phyloP scores from a whole-genome alignment of 495 filamentous ascomycete species.

The Aspergillus wentii region DNA sequence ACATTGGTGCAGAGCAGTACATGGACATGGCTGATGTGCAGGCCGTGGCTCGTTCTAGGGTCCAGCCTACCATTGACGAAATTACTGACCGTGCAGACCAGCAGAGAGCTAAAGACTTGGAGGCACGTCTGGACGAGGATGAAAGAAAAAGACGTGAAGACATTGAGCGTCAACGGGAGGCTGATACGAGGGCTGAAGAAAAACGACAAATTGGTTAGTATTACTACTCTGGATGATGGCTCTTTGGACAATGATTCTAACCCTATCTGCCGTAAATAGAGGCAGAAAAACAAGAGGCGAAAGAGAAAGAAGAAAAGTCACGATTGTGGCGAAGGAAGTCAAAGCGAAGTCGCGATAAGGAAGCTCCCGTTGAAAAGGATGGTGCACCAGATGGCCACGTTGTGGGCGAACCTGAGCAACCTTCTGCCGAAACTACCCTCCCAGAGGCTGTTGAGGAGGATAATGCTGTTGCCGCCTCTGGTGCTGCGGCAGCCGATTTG shows the following conservation, averaged over 20 bases:
- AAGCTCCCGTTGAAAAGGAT: slow-evolving; percentile 6
- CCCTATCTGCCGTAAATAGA: slow-evolving; percentile 51
- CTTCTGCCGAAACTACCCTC: slow-evolving; percentile 5
- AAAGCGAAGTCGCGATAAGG: slow-evolving; percentile 12
- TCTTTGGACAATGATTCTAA: slow-evolving; percentile 22
- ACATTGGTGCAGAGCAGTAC: slow-evolving; percentile 76
- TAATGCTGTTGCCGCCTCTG: slow-evolving; percentile 6
- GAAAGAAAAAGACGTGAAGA: slow-evolving; percentile 38
- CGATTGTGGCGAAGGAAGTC: slow-evolving; percentile 27
- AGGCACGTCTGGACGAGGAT: slow-evolving; percentile 50
- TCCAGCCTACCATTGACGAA: slow-evolving; percentile 91
- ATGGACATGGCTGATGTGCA: slow-evolving; percentile 79
- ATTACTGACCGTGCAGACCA: slow-evolving; percentile 72
- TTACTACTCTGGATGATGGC: background rate
- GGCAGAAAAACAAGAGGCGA: slow-evolving; percentile 29
- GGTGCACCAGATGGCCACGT: slow-evolving; percentile 4
- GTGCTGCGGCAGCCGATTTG: slow-evolving; percentile 4
- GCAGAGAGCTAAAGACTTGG: slow-evolving; percentile 56
- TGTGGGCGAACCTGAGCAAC: slow-evolving; percentile 3
- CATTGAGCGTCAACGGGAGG: slow-evolving; percentile 50
- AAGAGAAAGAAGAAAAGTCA: slow-evolving; percentile 20
- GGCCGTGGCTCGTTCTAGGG: slow-evolving; percentile 66
- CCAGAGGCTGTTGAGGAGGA: slow-evolving; percentile 2
- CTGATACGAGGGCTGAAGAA: slow-evolving; percentile 45
- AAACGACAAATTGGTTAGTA: slow-evolving; percentile 47